Evolutionary conservation across 202 grass and related monocot genomes (phyloP), one percentile per base, ranked within the genome.

Genomic region (Saccharum hybrid): DNA sequence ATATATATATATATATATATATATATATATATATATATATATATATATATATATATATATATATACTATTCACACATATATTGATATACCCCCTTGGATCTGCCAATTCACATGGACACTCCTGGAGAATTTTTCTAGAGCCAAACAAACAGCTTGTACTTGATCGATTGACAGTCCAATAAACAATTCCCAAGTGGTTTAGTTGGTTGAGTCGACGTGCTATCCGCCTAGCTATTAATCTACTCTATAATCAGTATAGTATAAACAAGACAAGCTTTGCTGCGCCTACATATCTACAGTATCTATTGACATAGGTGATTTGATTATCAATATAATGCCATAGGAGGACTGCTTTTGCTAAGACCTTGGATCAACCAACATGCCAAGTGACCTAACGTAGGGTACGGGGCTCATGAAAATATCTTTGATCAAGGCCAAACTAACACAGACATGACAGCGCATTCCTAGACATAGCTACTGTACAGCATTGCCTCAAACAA

Each of bases 301-400:
- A 63, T 36, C 51, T 48, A 70, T 48, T 19, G 14, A 2, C 21
- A 21, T 75, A 63, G 36, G 10, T n/a, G 36, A 71, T 71, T 60
- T 49, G 34, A 48, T 75, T 37, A 66, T 46, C 19, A 45, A 63
- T 60, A 23, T 23, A 60, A 23, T 41, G 23, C 19, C 38, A 7
- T 49, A 76, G 78, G 85, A 52, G n/a, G 71, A 22, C 26, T 77
- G 63, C 51, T 82, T 76, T 77, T 23, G 65, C 64, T 82, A 70
- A 71, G 85, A 70, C 78, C 71, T 62, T 80, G 49, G 72, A 86
- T 81, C 77, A 37, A 60, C 62, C 63, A 68, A 69, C 77, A 61
- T 81, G 71, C 18, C 12, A 22, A 39, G 36, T 59, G 77, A 15
- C 45, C 40, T 37, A 70, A 83, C 33, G 57, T 75, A 41, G 5